These are phyloP conservation scores for Yamadazyma diospyri DNA, from an alignment of 1,139 yeast species.

Conservation along the genomic window DNA sequence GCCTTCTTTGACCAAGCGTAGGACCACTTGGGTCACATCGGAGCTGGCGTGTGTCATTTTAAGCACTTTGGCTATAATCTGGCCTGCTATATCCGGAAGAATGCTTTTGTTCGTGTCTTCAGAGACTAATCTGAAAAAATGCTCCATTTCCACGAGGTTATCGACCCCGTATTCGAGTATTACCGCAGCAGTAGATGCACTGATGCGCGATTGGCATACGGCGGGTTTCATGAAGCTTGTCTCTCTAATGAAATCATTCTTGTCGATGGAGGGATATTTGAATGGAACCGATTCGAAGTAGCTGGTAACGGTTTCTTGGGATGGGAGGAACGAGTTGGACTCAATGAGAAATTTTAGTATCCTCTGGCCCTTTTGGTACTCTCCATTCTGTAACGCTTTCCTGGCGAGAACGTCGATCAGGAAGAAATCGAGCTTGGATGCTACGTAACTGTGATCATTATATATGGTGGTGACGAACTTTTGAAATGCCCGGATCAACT, in stretches of 20 bases:
- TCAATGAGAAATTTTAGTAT: conserved; percentile 20
- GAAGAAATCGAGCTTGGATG: conserved; percentile 16
- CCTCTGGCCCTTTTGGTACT: conserved; percentile 17
- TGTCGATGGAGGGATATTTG: conserved; percentile 5
- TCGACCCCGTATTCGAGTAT: conserved; percentile 18
- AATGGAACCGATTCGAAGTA: conserved; percentile 16
- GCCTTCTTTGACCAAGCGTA: conserved; percentile 7
- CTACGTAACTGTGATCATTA: conserved; percentile 1
- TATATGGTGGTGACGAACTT: conserved; percentile 1
- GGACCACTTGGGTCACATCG: conserved; percentile 9
- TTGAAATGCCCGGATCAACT: not conserved
- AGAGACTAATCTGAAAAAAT: conserved; percentile 22
- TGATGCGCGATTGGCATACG: conserved; percentile 24
- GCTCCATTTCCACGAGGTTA: conserved; percentile 26
- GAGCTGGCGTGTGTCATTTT: not conserved
- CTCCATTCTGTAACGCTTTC: conserved; percentile 15
- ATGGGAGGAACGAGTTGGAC: conserved; percentile 22
- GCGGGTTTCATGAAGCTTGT: conserved; percentile 29
- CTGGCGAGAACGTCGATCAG: conserved; percentile 26
- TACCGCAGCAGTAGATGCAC: conserved; percentile 18
- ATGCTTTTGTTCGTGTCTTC: conserved; percentile 13
- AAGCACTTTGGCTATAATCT: conserved; percentile 16
- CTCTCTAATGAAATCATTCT: conserved; percentile 18
- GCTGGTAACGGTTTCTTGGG: conserved; percentile 21
- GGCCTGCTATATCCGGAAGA: conserved; percentile 13